Evolutionary conservation across 2,329 filamentous ascomycete species (phyloP).

Genomic region (Beauveria caledonica): DNA sequence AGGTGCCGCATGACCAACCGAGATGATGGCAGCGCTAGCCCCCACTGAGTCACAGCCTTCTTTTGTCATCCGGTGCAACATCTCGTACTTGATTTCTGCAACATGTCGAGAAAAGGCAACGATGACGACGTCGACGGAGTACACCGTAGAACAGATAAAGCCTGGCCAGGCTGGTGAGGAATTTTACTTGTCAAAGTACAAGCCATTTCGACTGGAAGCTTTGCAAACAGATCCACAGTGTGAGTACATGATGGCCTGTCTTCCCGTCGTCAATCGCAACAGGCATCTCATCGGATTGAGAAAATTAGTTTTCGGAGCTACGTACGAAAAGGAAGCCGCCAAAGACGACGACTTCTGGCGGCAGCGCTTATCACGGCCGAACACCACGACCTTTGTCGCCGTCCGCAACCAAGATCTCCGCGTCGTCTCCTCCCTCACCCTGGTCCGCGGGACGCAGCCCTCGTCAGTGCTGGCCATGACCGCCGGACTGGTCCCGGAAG

Average conservation of each 20-base stretch:
- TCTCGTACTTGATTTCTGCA: neutral
- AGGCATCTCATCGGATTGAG: no score
- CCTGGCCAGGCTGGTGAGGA: neutral
- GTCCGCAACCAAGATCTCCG: neutral
- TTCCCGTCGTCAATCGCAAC: no score
- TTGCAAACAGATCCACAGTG: conserved; percentile 5
- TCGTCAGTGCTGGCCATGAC: neutral
- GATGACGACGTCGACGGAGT: neutral
- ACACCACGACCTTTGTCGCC: conserved; percentile 1
- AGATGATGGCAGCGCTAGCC: neutral
- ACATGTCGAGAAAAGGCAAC: neutral
- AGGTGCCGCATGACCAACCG: neutral
- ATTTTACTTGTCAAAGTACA: conserved; percentile 1
- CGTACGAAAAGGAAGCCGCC: neutral
- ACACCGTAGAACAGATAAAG: neutral
- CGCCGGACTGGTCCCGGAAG: neutral
- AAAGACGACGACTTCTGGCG: conserved; percentile 8
- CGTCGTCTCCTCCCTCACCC: conserved; percentile 1
- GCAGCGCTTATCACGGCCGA: neutral
- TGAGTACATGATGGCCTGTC: neutral
- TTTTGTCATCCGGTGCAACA: neutral
- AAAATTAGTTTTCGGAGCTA: conserved; percentile 5
- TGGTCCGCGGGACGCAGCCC: neutral
- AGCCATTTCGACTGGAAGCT: conserved; percentile 6
- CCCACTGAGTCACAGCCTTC: neutral